Percentiles rank a stretch among this genome's conserved stretches.
Evolutionary conservation across 805 yeast genomes (phyloP).

Genomic region (Saccharomyces mikatae): DNA sequence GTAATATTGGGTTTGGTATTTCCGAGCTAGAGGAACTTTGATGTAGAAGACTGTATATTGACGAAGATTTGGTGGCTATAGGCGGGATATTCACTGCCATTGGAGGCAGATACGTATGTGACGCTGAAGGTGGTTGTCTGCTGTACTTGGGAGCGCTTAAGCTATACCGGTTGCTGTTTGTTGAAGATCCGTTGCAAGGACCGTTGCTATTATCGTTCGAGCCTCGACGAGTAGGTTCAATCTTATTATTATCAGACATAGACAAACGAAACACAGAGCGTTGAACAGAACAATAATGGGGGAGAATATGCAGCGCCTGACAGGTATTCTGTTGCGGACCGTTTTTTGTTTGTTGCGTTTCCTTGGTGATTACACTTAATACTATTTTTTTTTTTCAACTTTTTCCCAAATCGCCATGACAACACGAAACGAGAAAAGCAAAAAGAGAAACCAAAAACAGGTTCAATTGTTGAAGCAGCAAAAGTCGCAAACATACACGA

Average conservation of each 20-base stretch:
- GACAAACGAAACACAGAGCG: background rate
- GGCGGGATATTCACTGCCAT: background rate
- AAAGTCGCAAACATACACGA: constrained; percentile 2
- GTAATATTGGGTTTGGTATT: background rate
- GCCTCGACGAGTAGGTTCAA: background rate
- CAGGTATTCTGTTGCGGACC: background rate
- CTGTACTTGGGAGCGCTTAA: background rate
- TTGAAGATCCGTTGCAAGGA: background rate
- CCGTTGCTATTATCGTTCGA: background rate
- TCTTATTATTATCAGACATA: background rate
- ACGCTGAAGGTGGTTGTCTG: background rate
- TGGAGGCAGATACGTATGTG: background rate
- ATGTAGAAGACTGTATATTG: background rate
- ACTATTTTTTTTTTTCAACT: background rate
- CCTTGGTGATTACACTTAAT: background rate
- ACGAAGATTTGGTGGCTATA: background rate
- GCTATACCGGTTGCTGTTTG: background rate
- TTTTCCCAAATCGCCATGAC: background rate
- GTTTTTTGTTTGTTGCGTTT: background rate
- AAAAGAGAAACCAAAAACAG: constrained; percentile 3
- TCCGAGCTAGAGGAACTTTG: background rate
- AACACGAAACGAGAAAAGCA: constrained; percentile 8
- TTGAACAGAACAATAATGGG: background rate
- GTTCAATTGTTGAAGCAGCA: constrained; percentile 9
- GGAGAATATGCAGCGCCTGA: background rate